Evolutionary conservation across 345 rosid genomes (phyloP).

Genomic region (sweet orange (Citrus sinensis)): DNA sequence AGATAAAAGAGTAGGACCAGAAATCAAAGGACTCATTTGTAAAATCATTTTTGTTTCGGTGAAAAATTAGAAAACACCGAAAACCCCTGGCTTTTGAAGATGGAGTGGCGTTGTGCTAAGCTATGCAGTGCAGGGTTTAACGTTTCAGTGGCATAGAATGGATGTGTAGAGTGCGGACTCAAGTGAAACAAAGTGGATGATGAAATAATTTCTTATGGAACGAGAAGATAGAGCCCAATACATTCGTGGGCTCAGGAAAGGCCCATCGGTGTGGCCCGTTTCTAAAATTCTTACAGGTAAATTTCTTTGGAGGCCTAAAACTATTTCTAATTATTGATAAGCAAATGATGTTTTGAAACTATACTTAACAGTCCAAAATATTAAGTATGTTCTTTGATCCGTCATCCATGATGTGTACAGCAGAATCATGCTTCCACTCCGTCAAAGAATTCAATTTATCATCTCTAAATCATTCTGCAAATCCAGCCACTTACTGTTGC

Average conservation of each 20-base stretch:
- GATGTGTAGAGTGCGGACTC: not conserved
- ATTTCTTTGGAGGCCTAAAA: not conserved
- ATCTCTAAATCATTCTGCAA: not conserved
- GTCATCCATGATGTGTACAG: not conserved
- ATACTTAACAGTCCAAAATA: no score
- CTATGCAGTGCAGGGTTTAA: not conserved
- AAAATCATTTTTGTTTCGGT: constrained; percentile 24
- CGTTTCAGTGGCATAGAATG: constrained; percentile 2
- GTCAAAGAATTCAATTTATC: not conserved
- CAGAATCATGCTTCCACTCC: not conserved
- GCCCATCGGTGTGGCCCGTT: not conserved
- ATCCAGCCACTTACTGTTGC: not conserved
- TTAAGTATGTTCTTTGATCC: no score
- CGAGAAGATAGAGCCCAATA: not conserved
- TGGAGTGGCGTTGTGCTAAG: not conserved
- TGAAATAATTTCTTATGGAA: not conserved
- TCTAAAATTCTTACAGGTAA: not conserved
- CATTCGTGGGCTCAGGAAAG: not conserved
- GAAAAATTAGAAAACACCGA: not conserved
- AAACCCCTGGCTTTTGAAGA: not conserved
- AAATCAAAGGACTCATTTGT: constrained; percentile 38
- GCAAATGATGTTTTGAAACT: no score
- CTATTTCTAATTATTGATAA: no score
- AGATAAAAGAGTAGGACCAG: constrained; percentile 46
- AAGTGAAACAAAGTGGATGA: not conserved